Evolutionary conservation across 2,329 filamentous ascomycete genomes (phyloP), one percentile per base, ranked within the genome.

Genomic region (Botrytis byssoidea): DNA sequence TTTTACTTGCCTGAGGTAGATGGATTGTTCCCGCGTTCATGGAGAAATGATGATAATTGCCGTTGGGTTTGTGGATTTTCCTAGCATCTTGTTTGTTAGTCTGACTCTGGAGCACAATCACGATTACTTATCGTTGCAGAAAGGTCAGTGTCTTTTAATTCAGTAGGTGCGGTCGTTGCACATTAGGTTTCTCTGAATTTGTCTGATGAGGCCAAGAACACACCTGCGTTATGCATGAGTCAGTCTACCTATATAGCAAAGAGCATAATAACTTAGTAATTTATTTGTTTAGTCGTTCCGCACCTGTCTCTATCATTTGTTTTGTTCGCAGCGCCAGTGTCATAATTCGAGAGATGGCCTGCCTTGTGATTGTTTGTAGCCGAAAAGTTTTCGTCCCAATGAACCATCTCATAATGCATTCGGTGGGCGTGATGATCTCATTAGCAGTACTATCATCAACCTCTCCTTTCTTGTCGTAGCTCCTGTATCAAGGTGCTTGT

Each of bases 401-500:
- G n/a, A 57, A 18, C 3, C 44, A 9, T 32, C 51, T 55, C 51
- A 57, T 1, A 57, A 32, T 29, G 18, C 7, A 29, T 57, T 57
- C n/a, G 14, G 51, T 29, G n/a, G n/a, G n/a, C 6, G 14, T 55
- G 14, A 57, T 29, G 14, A 9, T 32, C n/a, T 57, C 18, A 57
- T 14, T 12, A 32, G 51, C 7, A 57, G 51, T 57, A 29, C 3
- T 29, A 29, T 57, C 4, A 1, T 29, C 18, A 14, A 18, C n/a
- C n/a, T 9, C n/a, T 29, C 0, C 14, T 4, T 29, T 29, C 14
- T 32, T 32, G n/a, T 18, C 0, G 1, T 8, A 29, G 1, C 25
- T 55, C 5, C 25, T 7, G 25, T 8, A n/a, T 0, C 25, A 55
- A 55, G 25, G 7, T n/a, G 14, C 0, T 29, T 57, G n/a, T 18